Conservation (phyloP, 1,139 yeast genomes). For the Arxiozyma bovina region DNA sequence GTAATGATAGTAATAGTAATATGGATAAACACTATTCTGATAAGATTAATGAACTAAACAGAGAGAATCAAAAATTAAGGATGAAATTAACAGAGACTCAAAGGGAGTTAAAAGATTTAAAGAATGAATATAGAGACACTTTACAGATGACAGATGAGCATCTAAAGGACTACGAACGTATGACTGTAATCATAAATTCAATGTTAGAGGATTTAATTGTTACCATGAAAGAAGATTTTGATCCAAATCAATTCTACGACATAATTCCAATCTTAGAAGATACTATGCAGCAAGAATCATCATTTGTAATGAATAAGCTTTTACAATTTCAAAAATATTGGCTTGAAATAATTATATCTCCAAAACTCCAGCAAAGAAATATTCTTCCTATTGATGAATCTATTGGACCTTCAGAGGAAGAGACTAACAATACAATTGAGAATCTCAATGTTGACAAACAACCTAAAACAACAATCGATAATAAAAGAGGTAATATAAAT, state of each 20-base stretch:
- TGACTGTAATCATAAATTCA: slow-evolving; percentile 27
- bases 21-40: neutral
- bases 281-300: neutral
- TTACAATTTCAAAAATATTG: neutral
- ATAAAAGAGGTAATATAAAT: neutral
- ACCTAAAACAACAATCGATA: neutral
- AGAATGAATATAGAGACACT: slow-evolving; percentile 23
- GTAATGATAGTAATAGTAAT: neutral
- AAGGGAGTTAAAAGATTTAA: neutral
- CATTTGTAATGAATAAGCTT: neutral
- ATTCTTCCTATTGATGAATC: neutral
- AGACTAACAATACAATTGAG: neutral
- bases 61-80: neutral
- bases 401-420: neutral
- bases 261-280: neutral
- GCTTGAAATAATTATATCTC: neutral
- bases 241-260: neutral
- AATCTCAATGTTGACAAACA: neutral
- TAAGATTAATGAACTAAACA: neutral
- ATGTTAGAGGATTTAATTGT: slow-evolving; percentile 23
- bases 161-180: slow-evolving; percentile 26
- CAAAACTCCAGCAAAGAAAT: slow-evolving; percentile 1
- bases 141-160: slow-evolving; percentile 28
- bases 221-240: slow-evolving; percentile 6
- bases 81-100: neutral